Evolutionary conservation across 257 asterid species (phyloP), one percentile per base, ranked within the genome.

Genomic region (Solanum phureja): DNA sequence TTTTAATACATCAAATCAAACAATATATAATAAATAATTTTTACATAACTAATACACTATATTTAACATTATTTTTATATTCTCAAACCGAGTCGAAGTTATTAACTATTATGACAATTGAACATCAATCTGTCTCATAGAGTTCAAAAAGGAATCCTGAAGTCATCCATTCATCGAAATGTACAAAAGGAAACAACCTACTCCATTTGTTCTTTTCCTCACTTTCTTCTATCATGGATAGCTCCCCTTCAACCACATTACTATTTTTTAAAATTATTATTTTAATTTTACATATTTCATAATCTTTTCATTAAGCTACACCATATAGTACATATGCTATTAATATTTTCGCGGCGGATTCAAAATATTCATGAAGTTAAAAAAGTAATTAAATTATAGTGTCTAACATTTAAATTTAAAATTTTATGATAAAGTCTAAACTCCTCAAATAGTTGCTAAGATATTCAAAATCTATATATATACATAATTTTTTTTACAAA

Each of bases 121-220:
- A 52, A 52, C 60, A 52, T 16, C 60, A 52, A 16, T 52, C 60
- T 16, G 60, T 16, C 1, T 52, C 0, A 18, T 52, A 6, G 62
- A 56, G 62, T 38, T 66, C 24, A 8, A 40, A 29, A 68, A 12
- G 12, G 56, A 40, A 85, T 68, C 38, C 29, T 38, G 19, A 49
- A 66, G 75, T 85, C 35, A 9, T 66, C 40, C 2, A 85, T n/a
- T 2, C 34, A 64, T 35, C 29, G 38, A 52, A 40, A 49, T 38
- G 19, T 37, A 77, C 66, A 27, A 60, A 76, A 38, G 49, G 42
- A 60, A 77, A 76, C 79, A 87, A 87, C 33, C 86, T 27, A 75
- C 56, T 10, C 60, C 69, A 31, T 79, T 62, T 62, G 89, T 87
- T 77, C 69, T 87, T 87, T 87, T 87, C 62, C n/a, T 62, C 60